These are phyloP conservation scores for Fusarium annulatum DNA, from an alignment of 2,329 filamentous ascomycete genomes.

Conservation along the genomic window DNA sequence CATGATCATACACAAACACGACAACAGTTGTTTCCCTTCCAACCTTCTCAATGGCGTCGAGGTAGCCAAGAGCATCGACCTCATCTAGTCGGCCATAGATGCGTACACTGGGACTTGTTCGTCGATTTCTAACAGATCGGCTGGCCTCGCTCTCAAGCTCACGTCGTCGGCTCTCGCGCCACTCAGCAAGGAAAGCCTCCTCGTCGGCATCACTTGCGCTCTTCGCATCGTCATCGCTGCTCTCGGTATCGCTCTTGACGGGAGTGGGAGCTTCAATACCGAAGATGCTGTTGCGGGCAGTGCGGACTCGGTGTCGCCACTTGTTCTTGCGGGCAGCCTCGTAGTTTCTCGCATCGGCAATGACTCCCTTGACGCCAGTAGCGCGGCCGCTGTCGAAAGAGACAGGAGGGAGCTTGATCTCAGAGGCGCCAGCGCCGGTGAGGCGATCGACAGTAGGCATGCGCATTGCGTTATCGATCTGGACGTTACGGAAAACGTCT, in stretches of 20 bases:
- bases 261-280: constrained; percentile 52
- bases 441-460: constrained; percentile 63
- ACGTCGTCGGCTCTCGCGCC: constrained; percentile 82
- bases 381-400: constrained; percentile 75
- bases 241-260: constrained; percentile 58
- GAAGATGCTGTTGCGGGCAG: constrained; percentile 66
- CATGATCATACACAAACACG: constrained; percentile 91
- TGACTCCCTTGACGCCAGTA: constrained; percentile 88
- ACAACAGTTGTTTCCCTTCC: constrained; percentile 84
- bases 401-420: constrained; percentile 70
- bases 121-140: constrained; percentile 68
- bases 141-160: constrained; percentile 77
- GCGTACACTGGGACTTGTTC: constrained; percentile 80
- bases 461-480: constrained; percentile 74
- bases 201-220: constrained; percentile 73
- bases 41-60: constrained; percentile 96
- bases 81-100: constrained; percentile 82
- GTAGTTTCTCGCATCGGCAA: constrained; percentile 83
- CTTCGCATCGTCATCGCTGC: constrained; percentile 56
- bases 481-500: constrained; percentile 62
- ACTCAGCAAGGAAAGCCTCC: constrained; percentile 83
- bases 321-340: constrained; percentile 72
- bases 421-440: constrained; percentile 55
- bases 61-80: constrained; percentile 90
- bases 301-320: constrained; percentile 64